Conservation (phyloP, 257 asterid species). For the Capsicum pubescens region DNA sequence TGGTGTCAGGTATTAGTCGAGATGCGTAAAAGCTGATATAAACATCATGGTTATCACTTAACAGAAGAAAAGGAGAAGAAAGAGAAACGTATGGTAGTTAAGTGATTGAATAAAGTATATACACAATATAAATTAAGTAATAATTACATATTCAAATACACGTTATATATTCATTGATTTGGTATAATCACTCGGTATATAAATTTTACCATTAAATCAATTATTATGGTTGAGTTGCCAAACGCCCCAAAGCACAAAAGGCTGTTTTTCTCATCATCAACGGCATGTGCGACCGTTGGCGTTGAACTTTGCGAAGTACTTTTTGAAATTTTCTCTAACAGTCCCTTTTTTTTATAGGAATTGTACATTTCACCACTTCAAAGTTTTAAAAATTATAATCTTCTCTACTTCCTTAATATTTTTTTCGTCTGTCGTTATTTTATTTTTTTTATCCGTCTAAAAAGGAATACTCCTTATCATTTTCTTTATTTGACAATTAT, state of each 20-base stretch:
- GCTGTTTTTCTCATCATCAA: neutral
- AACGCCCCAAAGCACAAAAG: neutral
- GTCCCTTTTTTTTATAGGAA: neutral
- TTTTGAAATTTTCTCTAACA: neutral
- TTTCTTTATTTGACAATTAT: too few relatives aligned
- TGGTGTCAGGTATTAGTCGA: too few relatives aligned
- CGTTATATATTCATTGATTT: neutral
- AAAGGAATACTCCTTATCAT: too few relatives aligned
- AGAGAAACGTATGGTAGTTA: too few relatives aligned
- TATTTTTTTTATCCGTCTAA: too few relatives aligned
- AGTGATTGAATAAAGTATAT: too few relatives aligned
- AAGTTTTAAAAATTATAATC: neutral
- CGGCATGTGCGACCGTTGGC: conserved; percentile 19
- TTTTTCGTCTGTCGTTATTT: too few relatives aligned
- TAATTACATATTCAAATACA: neutral
- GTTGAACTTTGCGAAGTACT: neutral
- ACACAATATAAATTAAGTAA: too few relatives aligned
- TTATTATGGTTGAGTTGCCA: neutral
- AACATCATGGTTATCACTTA: too few relatives aligned
- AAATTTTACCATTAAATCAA: neutral
- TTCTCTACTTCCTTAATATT: neutral
- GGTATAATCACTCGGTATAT: neutral
- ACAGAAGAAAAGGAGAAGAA: too few relatives aligned
- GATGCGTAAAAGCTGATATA: too few relatives aligned
- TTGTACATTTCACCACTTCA: neutral